phyloP scores from a whole-genome alignment of 352 stramenopile genomes.

The Pythium chondricola region DNA sequence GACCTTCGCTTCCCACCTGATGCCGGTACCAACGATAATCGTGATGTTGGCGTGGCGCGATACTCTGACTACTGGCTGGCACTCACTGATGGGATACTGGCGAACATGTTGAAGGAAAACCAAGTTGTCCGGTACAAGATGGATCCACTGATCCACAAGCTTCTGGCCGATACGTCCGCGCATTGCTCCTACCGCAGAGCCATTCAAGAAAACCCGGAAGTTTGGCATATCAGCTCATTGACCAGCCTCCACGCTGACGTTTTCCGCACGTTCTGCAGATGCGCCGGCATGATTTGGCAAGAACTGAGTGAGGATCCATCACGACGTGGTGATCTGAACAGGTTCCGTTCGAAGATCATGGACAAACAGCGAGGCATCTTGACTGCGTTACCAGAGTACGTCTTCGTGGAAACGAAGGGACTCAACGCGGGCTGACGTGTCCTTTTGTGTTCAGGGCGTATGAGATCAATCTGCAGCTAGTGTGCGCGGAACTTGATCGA shows the following conservation, averaged over 20 bases:
- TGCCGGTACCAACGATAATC: background rate
- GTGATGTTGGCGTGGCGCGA: background rate
- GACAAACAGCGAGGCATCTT: conserved; percentile 57
- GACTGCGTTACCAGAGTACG: conserved; percentile 58
- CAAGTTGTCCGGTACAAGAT: conserved; percentile 42
- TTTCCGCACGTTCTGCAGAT: conserved; percentile 58
- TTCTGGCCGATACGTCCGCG: conserved; percentile 35
- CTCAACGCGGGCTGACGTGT: background rate
- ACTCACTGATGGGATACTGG: conserved; percentile 62
- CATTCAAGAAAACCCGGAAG: conserved; percentile 19
- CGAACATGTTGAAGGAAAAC: conserved; percentile 41
- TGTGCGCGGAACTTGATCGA: conserved; percentile 45
- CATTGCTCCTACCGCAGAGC: conserved; percentile 30
- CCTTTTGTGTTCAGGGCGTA: conserved; percentile 36
- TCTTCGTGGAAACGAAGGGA: background rate
- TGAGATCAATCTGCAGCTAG: conserved; percentile 58
- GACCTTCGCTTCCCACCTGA: background rate
- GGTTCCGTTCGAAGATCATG: conserved; percentile 53
- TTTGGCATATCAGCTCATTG: conserved; percentile 24
- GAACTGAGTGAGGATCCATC: conserved; percentile 9
- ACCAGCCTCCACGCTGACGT: conserved; percentile 64
- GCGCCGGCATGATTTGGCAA: conserved; percentile 35
- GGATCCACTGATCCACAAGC: conserved; percentile 33
- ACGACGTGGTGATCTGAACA: conserved; percentile 21
- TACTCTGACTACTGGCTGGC: conserved; percentile 68